Evolutionary conservation across 2,329 filamentous ascomycete genomes (phyloP), one percentile per base, ranked within the genome.

Genomic region (Penicillium glabrum): DNA sequence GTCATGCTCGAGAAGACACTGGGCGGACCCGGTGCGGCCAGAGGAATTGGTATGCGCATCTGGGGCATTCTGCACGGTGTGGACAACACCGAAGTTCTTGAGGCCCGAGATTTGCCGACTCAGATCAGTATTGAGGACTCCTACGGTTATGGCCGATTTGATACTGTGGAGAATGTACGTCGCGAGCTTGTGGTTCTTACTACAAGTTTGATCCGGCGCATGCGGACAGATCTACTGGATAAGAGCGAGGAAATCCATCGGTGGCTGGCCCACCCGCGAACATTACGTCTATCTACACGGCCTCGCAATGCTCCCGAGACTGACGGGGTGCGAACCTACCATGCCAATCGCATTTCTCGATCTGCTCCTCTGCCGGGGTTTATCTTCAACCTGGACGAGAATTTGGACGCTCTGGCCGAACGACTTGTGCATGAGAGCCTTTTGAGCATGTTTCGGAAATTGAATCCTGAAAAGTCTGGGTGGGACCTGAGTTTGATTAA

Each of bases 101-200:
- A 86, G 60, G 89, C 86, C 2, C 85, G 84, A 63, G 83, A 86
- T 45, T 75, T 96, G 1, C 93, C 93, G 0, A 86, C 86, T 1
- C 93, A 97, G 73, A 96, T 98, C 70, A 95, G 91, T 72, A 95
- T 98, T 61, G 93, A 98, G 70, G 93, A 98, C 74, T 95, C 91
- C 16, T 98, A 96, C 71, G 82, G 84, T 27, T 85, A 87, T 71
- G 82, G 85, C 24, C 85, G 86, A 0, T 78, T 96, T 1, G 84
- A 89, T 63, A 86, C 81, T 0, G 70, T 88, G 51, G 73, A 84
- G 1, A 82, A 87, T 57, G 85, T 96, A 29, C 76, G 79, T 43
- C 84, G 83, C 60, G 88, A 96, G 73, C 78, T 97, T 41, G 74
- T 78, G n/a, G 81, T 84, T 58, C 77, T 97, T 2, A 82, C 89